These are phyloP conservation scores for Parathielavia hyrcaniae DNA, from an alignment of 495 filamentous ascomycete species.

Conservation along the genomic window DNA sequence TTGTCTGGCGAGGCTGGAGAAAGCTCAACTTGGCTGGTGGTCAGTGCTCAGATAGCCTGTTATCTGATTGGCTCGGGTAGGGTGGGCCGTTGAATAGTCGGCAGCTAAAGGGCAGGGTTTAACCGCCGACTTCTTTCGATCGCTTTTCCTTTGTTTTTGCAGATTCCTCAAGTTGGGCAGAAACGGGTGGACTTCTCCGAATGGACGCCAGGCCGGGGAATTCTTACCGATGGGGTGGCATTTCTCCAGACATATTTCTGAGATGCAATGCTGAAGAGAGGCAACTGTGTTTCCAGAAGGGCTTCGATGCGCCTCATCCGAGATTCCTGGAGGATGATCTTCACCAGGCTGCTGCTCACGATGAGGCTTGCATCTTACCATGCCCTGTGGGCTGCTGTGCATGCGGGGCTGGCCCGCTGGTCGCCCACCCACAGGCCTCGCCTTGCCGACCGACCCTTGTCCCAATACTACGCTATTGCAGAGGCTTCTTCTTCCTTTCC, in stretches of 20 bases:
- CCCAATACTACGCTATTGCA: not conserved
- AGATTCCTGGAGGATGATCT: too few relatives aligned
- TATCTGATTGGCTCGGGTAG: not conserved
- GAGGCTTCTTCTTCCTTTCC: slow-evolving; percentile 3
- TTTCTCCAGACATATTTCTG: too few relatives aligned
- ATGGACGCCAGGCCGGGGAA: too few relatives aligned
- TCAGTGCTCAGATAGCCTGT: slow-evolving; percentile 1
- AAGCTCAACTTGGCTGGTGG: not conserved
- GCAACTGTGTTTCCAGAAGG: too few relatives aligned
- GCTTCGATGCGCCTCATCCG: too few relatives aligned
- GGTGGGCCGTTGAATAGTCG: not conserved
- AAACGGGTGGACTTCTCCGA: not conserved
- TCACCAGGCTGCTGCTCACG: not conserved
- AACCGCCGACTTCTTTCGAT: slow-evolving; percentile 7
- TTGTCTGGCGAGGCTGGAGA: slow-evolving; percentile 3
- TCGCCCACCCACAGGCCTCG: slow-evolving; percentile 14
- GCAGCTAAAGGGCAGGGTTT: not conserved
- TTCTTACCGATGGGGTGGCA: too few relatives aligned
- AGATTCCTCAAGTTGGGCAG: not conserved
- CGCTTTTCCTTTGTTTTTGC: not conserved
- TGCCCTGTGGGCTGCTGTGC: too few relatives aligned
- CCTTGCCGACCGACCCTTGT: slow-evolving; percentile 16
- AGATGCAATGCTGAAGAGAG: too few relatives aligned
- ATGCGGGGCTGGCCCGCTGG: slow-evolving; percentile 1
- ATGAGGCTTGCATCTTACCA: not conserved